A percentile compares a stretch with the other conserved stretches of the same genome.
Conservation (phyloP, 768 basidiomycete species). For the Lactarius hengduanensis region DNA sequence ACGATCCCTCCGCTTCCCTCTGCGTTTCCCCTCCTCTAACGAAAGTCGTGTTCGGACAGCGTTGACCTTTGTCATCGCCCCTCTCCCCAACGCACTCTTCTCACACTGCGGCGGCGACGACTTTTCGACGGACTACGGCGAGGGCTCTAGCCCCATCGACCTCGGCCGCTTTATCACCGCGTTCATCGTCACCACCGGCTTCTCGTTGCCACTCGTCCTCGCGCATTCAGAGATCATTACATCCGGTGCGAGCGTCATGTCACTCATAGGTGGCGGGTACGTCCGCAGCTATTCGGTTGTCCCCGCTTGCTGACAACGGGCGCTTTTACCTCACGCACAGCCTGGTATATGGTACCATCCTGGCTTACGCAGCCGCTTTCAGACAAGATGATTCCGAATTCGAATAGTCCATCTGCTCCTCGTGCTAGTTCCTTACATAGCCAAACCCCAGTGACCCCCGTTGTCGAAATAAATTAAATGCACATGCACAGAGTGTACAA, state of each 20-base stretch:
- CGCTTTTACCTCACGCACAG: conserved; percentile 36
- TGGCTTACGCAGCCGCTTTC: conserved; percentile 84
- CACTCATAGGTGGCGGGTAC: conserved; percentile 88
- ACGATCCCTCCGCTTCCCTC: not conserved
- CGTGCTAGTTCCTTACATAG: not conserved
- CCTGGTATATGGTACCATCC: conserved; percentile 86
- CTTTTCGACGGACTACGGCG: conserved; percentile 75
- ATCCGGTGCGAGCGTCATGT: conserved; percentile 87
- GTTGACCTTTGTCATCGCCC: conserved; percentile 91
- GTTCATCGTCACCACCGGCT: conserved; percentile 87
- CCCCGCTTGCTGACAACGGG: conserved; percentile 6
- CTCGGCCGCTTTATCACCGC: conserved; percentile 94
- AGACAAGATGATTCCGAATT: conserved; percentile 81
- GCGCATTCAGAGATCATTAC: conserved; percentile 89
- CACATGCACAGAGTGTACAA: conserved; percentile 5
- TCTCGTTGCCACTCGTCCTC: conserved; percentile 88
- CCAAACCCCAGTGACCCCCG: not conserved
- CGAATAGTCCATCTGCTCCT: conserved; percentile 42
- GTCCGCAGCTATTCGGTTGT: conserved; percentile 34
- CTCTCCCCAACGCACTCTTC: conserved; percentile 92
- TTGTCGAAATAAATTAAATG: conserved; percentile 3
- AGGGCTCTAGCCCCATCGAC: conserved; percentile 70
- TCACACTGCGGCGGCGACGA: conserved; percentile 92
- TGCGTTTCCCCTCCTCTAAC: not conserved
- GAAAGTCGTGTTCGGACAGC: conserved; percentile 48